Conservation (phyloP, 2,329 filamentous ascomycete species). For the Chalaropsis ovoidea region DNA sequence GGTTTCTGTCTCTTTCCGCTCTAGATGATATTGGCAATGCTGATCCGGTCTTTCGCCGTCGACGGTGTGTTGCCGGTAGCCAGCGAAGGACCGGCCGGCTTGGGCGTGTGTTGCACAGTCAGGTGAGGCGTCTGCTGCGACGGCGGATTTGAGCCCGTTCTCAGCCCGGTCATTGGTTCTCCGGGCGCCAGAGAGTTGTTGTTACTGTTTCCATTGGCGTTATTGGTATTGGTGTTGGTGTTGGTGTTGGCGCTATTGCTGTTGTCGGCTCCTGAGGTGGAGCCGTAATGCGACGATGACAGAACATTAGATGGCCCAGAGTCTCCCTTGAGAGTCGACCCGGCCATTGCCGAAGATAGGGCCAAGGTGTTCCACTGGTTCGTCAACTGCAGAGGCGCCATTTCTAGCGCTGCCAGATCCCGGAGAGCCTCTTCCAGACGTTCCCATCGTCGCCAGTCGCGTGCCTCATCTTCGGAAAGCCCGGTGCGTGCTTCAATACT, state of each 20-base stretch:
- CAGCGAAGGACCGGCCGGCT: not conserved
- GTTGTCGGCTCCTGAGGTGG: not conserved
- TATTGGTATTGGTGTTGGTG: constrained; percentile 3
- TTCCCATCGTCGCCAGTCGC: constrained; percentile 74
- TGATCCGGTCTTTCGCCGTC: constrained; percentile 33
- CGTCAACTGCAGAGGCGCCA: constrained; percentile 17
- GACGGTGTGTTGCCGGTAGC: not conserved
- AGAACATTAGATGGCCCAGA: not conserved
- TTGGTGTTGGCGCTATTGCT: constrained; percentile 1
- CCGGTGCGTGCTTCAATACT: constrained; percentile 42
- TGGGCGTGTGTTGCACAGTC: not conserved
- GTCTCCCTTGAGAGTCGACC: constrained; percentile 9
- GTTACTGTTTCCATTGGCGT: not conserved
- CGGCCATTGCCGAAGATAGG: constrained; percentile 4
- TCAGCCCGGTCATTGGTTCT: constrained; percentile 7
- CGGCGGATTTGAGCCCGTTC: constrained; percentile 17
- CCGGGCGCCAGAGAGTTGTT: not conserved
- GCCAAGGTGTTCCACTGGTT: constrained; percentile 25
- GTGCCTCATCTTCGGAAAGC: constrained; percentile 46
- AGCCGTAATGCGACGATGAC: not conserved
- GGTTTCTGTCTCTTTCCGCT: not conserved
- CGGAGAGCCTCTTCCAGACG: constrained; percentile 46
- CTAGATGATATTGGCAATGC: constrained; percentile 40
- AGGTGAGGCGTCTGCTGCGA: constrained; percentile 28
- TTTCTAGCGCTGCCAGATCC: constrained; percentile 15